Base-by-base conservation (phyloP, 495 filamentous ascomycete species). In the Filosporella fistucella region DNA sequence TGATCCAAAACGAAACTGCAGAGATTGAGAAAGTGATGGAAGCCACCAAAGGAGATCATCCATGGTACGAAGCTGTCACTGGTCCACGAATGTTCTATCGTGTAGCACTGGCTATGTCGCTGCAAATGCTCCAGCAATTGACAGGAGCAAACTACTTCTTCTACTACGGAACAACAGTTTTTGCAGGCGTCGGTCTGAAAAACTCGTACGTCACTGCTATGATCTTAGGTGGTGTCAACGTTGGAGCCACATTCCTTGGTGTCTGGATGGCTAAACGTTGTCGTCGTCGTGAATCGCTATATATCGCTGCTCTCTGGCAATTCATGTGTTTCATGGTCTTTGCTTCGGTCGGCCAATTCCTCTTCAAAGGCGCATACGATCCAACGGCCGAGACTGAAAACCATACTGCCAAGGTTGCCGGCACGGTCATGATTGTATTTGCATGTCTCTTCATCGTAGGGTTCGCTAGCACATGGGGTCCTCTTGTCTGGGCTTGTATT, bases 401-500 rank as follows among this genome's bases (percentile, higher is more conserved):
- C n/a, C n/a, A n/a, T n/a, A 81, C 76, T 24, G 81, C 76, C 0
- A 74, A 69, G 2, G 35, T 52, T n/a, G 75, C 86, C 9, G 85
- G 85, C 50, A 74, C 77, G 17, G 80, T 81, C 66, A 60, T 89
- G 68, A 87, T 91, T 51, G 81, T 89, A 44, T 90, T 90, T 68
- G 82, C 88, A n/a, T 89, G 85, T 63, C 72, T 91, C 54, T 88
- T 86, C 48, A 79, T 79, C 45, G 72, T 64, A 18, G 68, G 68
- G 12, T 79, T 79, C 42, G 74, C 75, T 14, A 84, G 76, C 45
- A 90, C 86, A 25, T 94, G 89, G 89, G 89, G 87, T 40, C 89
- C 89, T 10, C 83, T 91, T 22, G 76, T 91, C 33, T 94, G 88
- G 88, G 75, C 81, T 21, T 80, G 88, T 45, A 81, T 84, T 37